Evolutionary conservation across 2,329 filamentous ascomycete species (phyloP).

Genomic region (Amphichorda felina): DNA sequence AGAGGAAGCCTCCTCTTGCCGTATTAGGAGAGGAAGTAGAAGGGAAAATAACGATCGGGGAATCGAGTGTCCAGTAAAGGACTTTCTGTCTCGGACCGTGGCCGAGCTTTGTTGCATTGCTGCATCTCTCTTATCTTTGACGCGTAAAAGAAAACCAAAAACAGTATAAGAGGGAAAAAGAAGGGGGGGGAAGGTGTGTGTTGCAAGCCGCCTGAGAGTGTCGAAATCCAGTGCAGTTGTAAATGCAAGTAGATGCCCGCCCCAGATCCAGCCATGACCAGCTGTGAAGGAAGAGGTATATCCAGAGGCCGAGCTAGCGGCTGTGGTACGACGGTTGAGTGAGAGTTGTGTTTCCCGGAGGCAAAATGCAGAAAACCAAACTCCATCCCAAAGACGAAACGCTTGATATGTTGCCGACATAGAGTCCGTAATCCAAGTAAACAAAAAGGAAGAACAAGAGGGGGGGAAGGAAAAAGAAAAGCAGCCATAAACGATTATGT

Average conservation of each 20-base stretch:
- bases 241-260: slow-evolving; percentile 37
- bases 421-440: slow-evolving; percentile 19
- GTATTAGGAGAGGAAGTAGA: slow-evolving; percentile 10
- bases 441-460: slow-evolving; percentile 23
- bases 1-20: slow-evolving; percentile 14
- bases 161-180: slow-evolving; percentile 15
- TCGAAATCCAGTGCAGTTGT: slow-evolving; percentile 28
- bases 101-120: slow-evolving; percentile 49
- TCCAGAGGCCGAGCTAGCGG: slow-evolving; percentile 37
- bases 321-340: slow-evolving; percentile 19
- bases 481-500: slow-evolving; percentile 14
- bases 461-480: slow-evolving; percentile 18
- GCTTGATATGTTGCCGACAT: slow-evolving; percentile 36
- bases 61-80: slow-evolving; percentile 26
- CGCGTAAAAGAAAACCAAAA: slow-evolving; percentile 11
- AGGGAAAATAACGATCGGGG: slow-evolving; percentile 10
- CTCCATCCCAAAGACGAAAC: slow-evolving; percentile 14
- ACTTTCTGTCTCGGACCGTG: slow-evolving; percentile 33
- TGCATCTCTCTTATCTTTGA: slow-evolving; percentile 48
- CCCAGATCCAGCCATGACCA: slow-evolving; percentile 44
- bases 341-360: slow-evolving; percentile 24
- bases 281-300: slow-evolving; percentile 25
- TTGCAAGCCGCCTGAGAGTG: slow-evolving; percentile 32
- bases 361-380: slow-evolving; percentile 21
- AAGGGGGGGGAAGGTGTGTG: slow-evolving; percentile 12